Percentiles rank a stretch among this genome's conserved stretches.
Conservation (phyloP, 169 alveolate species). For the Plasmodium adleri region DNA sequence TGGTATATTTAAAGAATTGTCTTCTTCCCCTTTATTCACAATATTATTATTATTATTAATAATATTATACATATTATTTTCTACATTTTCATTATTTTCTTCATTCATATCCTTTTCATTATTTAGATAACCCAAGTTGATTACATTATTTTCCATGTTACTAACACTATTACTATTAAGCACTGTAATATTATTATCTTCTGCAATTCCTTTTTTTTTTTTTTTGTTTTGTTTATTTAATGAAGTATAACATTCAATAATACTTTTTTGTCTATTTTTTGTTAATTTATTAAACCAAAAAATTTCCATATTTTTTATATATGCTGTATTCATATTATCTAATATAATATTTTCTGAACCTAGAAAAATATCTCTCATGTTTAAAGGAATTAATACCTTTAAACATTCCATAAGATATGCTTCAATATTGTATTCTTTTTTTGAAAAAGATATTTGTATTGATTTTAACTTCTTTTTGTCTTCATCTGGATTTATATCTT, state of each 20-base stretch:
- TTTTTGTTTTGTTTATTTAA: constrained; percentile 8
- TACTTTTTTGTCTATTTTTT: constrained; percentile 42
- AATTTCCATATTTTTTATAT: constrained; percentile 49
- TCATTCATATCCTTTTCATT: neutral
- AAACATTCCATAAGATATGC: constrained; percentile 54
- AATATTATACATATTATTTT: neutral
- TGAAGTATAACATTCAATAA: constrained; percentile 44
- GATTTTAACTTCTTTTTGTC: constrained; percentile 49
- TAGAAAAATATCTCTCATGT: constrained; percentile 31
- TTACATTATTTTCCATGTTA: neutral
- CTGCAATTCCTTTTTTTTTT: neutral
- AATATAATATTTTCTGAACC: constrained; percentile 37
- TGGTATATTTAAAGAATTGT: neutral
- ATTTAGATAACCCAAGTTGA: neutral
- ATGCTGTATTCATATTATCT: constrained; percentile 29
- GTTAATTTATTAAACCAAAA: constrained; percentile 69
- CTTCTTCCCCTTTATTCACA: neutral
- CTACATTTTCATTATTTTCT: neutral
- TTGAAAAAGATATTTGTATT: constrained; percentile 57
- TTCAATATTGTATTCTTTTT: constrained; percentile 67
- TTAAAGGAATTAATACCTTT: constrained; percentile 46
- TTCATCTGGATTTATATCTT: constrained; percentile 37
- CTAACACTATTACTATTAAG: neutral
- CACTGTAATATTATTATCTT: neutral
- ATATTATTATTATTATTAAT: neutral